Conservation (phyloP, 177 flowering plant genomes). For the Tripterygium wilfordii region DNA sequence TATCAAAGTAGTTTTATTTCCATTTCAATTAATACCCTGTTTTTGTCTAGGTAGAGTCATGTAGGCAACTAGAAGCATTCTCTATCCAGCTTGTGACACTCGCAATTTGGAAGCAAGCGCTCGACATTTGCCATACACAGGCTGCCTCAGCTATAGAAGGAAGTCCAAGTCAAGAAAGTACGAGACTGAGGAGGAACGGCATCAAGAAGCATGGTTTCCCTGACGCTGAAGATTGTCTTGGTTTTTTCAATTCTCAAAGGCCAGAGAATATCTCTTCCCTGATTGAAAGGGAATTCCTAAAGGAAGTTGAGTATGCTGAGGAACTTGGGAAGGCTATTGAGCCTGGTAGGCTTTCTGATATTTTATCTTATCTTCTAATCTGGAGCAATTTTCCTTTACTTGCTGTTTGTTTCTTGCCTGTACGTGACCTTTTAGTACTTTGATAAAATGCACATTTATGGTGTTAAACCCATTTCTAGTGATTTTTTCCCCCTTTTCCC, state of each 20-base stretch:
- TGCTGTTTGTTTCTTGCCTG: neutral
- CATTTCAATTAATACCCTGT: neutral
- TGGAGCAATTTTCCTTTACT: neutral
- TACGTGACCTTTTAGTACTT: too few relatives aligned
- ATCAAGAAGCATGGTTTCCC: slow-evolving; percentile 30
- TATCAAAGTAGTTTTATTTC: neutral
- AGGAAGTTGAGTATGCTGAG: slow-evolving; percentile 83
- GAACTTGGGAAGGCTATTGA: slow-evolving; percentile 69
- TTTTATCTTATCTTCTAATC: neutral
- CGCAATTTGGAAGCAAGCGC: slow-evolving; percentile 95
- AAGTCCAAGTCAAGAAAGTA: slow-evolving; percentile 55
- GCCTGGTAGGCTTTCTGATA: slow-evolving; percentile 34
- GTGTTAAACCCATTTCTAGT: too few relatives aligned
- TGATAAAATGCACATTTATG: too few relatives aligned
- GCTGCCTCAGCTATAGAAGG: slow-evolving; percentile 86
- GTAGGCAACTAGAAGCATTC: slow-evolving; percentile 79
- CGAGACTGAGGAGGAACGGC: slow-evolving; percentile 33
- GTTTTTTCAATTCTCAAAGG: slow-evolving; percentile 23
- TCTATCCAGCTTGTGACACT: slow-evolving; percentile 92
- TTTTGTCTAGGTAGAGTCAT: slow-evolving; percentile 39
- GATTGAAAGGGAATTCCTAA: slow-evolving; percentile 76
- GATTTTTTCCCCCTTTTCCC: too few relatives aligned
- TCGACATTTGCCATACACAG: slow-evolving; percentile 86
- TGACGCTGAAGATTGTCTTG: slow-evolving; percentile 32
- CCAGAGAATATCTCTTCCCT: slow-evolving; percentile 48